These are phyloP conservation scores for Talaromyces thailandensis DNA, from an alignment of 495 filamentous ascomycete species.

Conservation along the genomic window DNA sequence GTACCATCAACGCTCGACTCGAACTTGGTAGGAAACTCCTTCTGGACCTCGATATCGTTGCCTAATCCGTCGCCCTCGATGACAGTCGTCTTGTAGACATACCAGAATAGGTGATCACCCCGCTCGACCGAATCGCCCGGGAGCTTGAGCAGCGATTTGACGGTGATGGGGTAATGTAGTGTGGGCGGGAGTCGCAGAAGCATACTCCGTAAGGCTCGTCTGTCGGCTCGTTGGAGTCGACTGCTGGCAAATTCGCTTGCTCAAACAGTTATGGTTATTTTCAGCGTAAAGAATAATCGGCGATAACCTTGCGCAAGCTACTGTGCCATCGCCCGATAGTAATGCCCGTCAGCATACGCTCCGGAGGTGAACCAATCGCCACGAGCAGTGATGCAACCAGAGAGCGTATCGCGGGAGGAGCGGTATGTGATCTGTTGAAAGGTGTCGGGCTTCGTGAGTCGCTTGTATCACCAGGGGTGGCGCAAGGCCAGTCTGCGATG, in stretches of 20 bases:
- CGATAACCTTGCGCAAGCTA: background rate
- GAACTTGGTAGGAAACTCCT: slow-evolving; percentile 66
- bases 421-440: background rate
- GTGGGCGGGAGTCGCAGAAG: slow-evolving; percentile 42
- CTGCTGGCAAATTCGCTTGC: background rate
- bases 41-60: slow-evolving; percentile 56
- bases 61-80: slow-evolving; percentile 65
- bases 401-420: background rate
- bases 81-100: slow-evolving; percentile 69
- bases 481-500: background rate
- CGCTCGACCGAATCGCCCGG: slow-evolving; percentile 65
- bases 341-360: background rate
- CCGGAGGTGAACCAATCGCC: background rate
- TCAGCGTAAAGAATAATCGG: background rate
- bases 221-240: background rate
- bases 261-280: background rate
- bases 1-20: slow-evolving; percentile 75
- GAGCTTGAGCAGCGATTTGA: slow-evolving; percentile 73
- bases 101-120: slow-evolving; percentile 70
- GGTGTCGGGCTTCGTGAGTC: too few species aligned
- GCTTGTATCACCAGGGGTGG: background rate
- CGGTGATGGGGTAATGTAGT: slow-evolving; percentile 90
- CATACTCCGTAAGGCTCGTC: slow-evolving; percentile 22
- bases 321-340: background rate
- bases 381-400: background rate